These are phyloP conservation scores for Zygotorulaspora chibaensis DNA, from an alignment of 805 yeast species.

Conservation along the genomic window DNA sequence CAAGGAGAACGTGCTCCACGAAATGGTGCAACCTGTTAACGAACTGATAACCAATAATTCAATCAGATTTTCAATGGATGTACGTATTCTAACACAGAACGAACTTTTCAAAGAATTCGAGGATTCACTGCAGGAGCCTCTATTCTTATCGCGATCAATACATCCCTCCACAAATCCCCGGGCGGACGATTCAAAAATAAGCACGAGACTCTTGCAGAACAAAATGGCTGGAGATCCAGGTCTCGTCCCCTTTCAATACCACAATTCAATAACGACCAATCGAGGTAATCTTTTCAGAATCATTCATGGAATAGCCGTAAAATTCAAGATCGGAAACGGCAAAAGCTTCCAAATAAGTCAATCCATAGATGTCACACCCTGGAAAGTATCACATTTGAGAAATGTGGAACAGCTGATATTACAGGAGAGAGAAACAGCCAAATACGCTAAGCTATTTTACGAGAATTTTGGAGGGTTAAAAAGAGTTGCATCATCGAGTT, in stretches of 20 bases:
- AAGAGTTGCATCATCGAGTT: slow-evolving; percentile 26
- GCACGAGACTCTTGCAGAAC: slow-evolving; percentile 31
- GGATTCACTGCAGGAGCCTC: slow-evolving; percentile 33
- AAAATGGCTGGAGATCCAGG: slow-evolving; percentile 15
- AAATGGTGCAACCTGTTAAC: slow-evolving; percentile 31
- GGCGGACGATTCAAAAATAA: slow-evolving; percentile 7
- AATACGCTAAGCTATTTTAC: slow-evolving; percentile 33
- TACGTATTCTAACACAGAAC: slow-evolving; percentile 29
- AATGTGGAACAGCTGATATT: slow-evolving; percentile 50
- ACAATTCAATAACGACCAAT: slow-evolving; percentile 45
- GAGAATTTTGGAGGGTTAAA: slow-evolving; percentile 36
- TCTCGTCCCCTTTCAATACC: slow-evolving; percentile 38
- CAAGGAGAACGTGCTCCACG: slow-evolving; percentile 41
- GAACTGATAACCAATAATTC: slow-evolving; percentile 30
- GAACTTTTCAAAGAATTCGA: slow-evolving; percentile 30
- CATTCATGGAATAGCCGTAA: slow-evolving; percentile 47
- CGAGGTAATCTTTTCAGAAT: slow-evolving; percentile 49
- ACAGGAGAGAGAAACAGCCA: slow-evolving; percentile 48
- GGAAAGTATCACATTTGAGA: slow-evolving; percentile 44
- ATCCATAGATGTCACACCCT: slow-evolving; percentile 54
- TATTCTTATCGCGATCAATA: slow-evolving; percentile 22
- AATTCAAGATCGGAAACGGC: slow-evolving; percentile 45
- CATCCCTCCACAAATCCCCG: slow-evolving; percentile 1
- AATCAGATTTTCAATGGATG: slow-evolving; percentile 22
- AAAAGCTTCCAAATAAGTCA: slow-evolving; percentile 47